phyloP scores from a whole-genome alignment of 108 stramenopile genomes.

The Cyclotella sp. region DNA sequence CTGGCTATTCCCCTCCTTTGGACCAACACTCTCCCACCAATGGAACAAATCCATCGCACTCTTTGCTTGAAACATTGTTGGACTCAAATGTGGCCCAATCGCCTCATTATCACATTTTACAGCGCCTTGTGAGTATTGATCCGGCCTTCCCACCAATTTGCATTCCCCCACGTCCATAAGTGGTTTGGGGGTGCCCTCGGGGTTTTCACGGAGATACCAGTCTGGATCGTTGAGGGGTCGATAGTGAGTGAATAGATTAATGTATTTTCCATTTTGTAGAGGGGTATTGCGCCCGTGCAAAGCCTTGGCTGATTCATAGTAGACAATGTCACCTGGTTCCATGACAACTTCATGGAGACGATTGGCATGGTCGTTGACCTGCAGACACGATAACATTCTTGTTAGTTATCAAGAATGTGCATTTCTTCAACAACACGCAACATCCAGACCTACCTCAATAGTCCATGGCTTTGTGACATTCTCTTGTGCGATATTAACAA shows the following conservation, averaged over 20 bases:
- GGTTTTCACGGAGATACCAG: slow-evolving; percentile 59
- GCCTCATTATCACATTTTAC: slow-evolving; percentile 63
- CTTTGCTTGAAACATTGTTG: slow-evolving; percentile 55
- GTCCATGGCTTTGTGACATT: slow-evolving; percentile 77
- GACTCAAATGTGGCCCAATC: slow-evolving; percentile 58
- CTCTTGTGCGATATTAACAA: slow-evolving; percentile 91
- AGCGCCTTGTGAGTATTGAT: slow-evolving; percentile 43
- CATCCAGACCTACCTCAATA: slow-evolving; percentile 52
- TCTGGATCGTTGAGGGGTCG: slow-evolving; percentile 62
- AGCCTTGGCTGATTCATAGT: slow-evolving; percentile 87
- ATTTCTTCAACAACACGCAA: not conserved
- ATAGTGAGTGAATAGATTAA: slow-evolving; percentile 92
- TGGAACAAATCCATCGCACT: slow-evolving; percentile 61
- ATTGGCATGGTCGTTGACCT: slow-evolving; percentile 59
- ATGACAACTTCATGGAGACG: slow-evolving; percentile 72
- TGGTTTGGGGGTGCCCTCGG: slow-evolving; percentile 61
- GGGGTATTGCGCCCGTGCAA: slow-evolving; percentile 84
- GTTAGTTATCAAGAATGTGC: not conserved
- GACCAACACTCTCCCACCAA: slow-evolving; percentile 68
- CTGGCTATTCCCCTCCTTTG: slow-evolving; percentile 12
- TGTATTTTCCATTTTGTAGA: slow-evolving; percentile 68
- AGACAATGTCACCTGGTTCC: slow-evolving; percentile 84
- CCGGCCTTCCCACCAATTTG: slow-evolving; percentile 36
- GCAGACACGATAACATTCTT: not conserved
- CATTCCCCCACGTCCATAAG: slow-evolving; percentile 62